phyloP scores from a whole-genome alignment of 2,329 filamentous ascomycete genomes.

The Fusarium multiceps region DNA sequence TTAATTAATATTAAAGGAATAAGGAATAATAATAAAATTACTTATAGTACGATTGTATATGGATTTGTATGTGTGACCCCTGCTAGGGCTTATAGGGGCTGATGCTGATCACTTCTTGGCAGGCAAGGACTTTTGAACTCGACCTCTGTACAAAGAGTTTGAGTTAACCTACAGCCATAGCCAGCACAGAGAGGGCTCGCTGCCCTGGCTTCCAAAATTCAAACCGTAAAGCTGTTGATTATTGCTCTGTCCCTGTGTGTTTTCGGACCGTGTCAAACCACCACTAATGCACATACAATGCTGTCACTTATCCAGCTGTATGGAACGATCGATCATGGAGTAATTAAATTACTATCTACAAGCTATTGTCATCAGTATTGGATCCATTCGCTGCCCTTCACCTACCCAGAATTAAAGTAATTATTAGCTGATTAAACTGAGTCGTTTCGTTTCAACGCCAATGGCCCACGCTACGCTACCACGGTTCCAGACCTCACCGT shows the following conservation, averaged over 20 bases:
- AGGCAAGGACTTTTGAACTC: no score
- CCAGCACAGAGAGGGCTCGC: background rate
- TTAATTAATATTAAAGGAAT: no score
- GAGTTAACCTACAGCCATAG: background rate
- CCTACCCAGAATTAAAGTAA: background rate
- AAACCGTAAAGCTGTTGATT: background rate
- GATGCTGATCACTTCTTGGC: no score
- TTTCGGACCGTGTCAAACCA: background rate
- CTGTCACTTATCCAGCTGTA: background rate
- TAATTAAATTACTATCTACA: background rate
- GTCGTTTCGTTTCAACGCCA: constrained; percentile 26
- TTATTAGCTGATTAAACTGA: constrained; percentile 7
- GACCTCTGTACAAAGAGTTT: no score
- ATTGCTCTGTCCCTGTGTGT: background rate
- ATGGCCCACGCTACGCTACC: background rate
- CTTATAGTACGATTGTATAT: no score
- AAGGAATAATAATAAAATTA: no score
- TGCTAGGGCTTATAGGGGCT: no score
- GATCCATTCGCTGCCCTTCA: background rate
- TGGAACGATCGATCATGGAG: background rate
- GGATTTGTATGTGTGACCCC: no score
- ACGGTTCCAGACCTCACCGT: constrained; percentile 41
- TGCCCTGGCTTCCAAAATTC: background rate
- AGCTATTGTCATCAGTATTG: background rate
- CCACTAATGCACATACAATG: background rate